phyloP scores from a whole-genome alignment of 1,284 basidiomycete genomes.

The Fomitopsis palustris region DNA sequence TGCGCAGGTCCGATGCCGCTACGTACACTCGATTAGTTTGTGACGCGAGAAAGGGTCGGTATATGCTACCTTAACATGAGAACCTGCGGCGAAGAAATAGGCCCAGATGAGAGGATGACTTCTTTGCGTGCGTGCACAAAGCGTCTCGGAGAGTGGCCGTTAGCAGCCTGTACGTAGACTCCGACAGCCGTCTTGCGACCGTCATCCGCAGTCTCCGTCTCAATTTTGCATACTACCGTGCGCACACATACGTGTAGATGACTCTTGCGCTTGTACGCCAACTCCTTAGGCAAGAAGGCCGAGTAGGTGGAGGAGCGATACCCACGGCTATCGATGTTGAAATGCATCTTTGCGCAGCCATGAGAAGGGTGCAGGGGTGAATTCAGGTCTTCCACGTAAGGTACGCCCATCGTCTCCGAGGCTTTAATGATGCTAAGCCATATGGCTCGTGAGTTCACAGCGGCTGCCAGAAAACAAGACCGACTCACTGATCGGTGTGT shows the following conservation, averaged over 20 bases:
- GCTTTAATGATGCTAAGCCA: conserved; percentile 2
- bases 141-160: conserved; percentile 1
- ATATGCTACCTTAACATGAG: conserved; percentile 29
- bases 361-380: conserved; percentile 6
- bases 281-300: conserved; percentile 8
- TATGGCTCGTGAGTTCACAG: neutral
- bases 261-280: neutral
- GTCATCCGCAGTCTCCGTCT: neutral
- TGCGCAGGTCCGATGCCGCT: conserved; percentile 28
- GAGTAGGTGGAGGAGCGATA: conserved; percentile 9
- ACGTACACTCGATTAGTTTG: neutral
- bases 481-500: neutral
- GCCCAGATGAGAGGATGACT: conserved; percentile 30
- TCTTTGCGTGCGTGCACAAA: conserved; percentile 23
- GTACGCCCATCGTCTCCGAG: conserved; percentile 1
- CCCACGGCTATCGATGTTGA: conserved; percentile 1
- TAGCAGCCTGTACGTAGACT: neutral
- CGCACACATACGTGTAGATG: conserved; percentile 10
- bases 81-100: conserved; percentile 30
- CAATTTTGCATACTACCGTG: conserved; percentile 7
- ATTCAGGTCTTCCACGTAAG: conserved; percentile 7
- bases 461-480: neutral
- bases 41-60: neutral
- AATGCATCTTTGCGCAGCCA: conserved; percentile 8
- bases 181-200: neutral